Percentiles rank a stretch among this genome's conserved stretches.
Conservation (phyloP, 352 stramenopile species). For the Globisporangium lucens region DNA sequence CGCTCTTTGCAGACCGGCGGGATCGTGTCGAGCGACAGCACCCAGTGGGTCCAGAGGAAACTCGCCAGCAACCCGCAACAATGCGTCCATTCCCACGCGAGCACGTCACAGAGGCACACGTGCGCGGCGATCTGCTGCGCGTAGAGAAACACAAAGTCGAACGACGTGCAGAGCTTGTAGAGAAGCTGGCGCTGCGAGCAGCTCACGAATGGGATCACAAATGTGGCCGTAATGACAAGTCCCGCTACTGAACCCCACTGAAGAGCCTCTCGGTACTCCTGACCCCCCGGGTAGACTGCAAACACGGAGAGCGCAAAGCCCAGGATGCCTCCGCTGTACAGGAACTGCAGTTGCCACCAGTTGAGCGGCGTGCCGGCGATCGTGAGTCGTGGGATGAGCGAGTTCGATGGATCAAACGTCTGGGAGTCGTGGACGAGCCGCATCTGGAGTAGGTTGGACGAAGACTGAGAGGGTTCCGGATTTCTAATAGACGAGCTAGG, state of each 20-base stretch:
- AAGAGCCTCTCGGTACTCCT: neutral
- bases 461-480: too few species aligned
- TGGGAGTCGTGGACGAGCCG: neutral
- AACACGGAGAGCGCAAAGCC: slow-evolving; percentile 10
- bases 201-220: neutral
- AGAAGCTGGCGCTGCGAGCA: slow-evolving; percentile 20
- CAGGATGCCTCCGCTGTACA: slow-evolving; percentile 2
- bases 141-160: slow-evolving; percentile 21
- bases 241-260: neutral
- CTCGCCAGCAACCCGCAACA: neutral
- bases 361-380: neutral
- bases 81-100: slow-evolving; percentile 16
- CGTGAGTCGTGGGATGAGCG: neutral
- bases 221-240: neutral
- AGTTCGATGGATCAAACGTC: slow-evolving; percentile 5
- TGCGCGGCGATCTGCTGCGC: slow-evolving; percentile 16
- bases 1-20: slow-evolving; percentile 13
- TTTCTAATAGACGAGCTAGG: neutral
- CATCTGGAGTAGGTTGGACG: neutral
- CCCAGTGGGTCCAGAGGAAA: slow-evolving; percentile 22
- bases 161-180: slow-evolving; percentile 14
- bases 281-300: slow-evolving; percentile 2
- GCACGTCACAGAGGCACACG: slow-evolving; percentile 13
- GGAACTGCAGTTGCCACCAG: neutral
- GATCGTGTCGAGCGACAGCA: slow-evolving; percentile 23